Evolutionary conservation across 176 grass and related monocot genomes (phyloP).

Genomic region (Oryza brachyantha): DNA sequence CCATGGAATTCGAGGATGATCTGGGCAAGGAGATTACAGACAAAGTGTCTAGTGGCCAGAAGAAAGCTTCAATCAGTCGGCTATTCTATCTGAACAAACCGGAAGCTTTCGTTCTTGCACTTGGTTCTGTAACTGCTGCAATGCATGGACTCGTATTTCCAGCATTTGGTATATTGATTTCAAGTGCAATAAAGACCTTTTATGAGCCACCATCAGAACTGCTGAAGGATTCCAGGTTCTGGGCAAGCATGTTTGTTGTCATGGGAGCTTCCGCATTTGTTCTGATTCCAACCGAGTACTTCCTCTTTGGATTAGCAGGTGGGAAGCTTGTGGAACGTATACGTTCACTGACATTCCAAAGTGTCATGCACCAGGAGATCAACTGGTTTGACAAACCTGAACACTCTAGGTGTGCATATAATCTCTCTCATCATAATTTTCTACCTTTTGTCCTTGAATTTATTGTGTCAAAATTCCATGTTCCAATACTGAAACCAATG

Average conservation of each 20-base stretch:
- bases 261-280: slow-evolving; percentile 39
- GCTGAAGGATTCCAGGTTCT: slow-evolving; percentile 67
- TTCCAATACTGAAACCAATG: background rate
- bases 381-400: slow-evolving; percentile 83
- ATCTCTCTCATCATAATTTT: background rate
- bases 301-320: slow-evolving; percentile 72
- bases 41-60: slow-evolving; percentile 15
- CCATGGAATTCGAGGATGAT: slow-evolving; percentile 37
- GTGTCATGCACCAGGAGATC: slow-evolving; percentile 71
- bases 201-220: slow-evolving; percentile 63
- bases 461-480: background rate
- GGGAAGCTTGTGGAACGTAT: slow-evolving; percentile 78
- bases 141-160: slow-evolving; percentile 60
- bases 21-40: slow-evolving; percentile 16
- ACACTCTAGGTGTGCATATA: slow-evolving; percentile 60
- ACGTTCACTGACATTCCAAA: slow-evolving; percentile 54
- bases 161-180: slow-evolving; percentile 61
- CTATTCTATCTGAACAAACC: slow-evolving; percentile 79
- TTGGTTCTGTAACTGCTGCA: slow-evolving; percentile 55
- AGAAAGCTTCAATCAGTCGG: slow-evolving; percentile 50
- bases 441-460: background rate
- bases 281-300: slow-evolving; percentile 54
- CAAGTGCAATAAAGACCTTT: slow-evolving; percentile 70
- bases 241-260: slow-evolving; percentile 66
- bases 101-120: slow-evolving; percentile 51